Conservation (phyloP, 2,329 filamentous ascomycete species). For the Orbilia oligospora region DNA sequence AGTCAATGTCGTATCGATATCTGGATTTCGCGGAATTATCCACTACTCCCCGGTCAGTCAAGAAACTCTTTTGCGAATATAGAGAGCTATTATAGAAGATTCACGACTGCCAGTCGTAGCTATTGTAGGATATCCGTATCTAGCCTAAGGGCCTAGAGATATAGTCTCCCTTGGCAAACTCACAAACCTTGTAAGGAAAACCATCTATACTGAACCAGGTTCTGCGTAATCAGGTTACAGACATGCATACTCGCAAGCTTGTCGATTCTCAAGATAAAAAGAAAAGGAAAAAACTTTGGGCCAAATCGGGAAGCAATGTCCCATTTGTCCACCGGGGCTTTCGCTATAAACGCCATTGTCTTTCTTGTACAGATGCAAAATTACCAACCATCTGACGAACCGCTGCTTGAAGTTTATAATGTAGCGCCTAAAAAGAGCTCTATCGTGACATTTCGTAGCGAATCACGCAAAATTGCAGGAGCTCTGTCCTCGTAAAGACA, state of each 20-base stretch:
- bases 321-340: constrained; percentile 11
- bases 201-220: constrained; percentile 34
- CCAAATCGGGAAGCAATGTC: constrained; percentile 22
- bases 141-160: constrained; percentile 24
- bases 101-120: constrained; percentile 22
- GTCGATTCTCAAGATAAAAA: constrained; percentile 19
- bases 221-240: constrained; percentile 28
- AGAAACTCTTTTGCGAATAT: constrained; percentile 40
- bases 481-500: constrained; percentile 46
- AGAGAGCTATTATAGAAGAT: constrained; percentile 20
- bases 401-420: constrained; percentile 14
- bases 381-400: constrained; percentile 14
- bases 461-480: constrained; percentile 51
- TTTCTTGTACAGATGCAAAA: constrained; percentile 17
- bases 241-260: constrained; percentile 21
- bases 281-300: not conserved
- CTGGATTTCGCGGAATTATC: constrained; percentile 51
- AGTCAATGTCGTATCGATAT: constrained; percentile 29
- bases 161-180: constrained; percentile 18
- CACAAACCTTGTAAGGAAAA: constrained; percentile 17
- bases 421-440: constrained; percentile 27
- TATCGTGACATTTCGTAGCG: constrained; percentile 39
- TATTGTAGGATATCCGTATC: constrained; percentile 45
- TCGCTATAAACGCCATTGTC: constrained; percentile 26
- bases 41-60: constrained; percentile 37